Evolutionary conservation across 2,329 filamentous ascomycete genomes (phyloP), one percentile per base, ranked within the genome.

Genomic region (Penicillium sclerotigenum): DNA sequence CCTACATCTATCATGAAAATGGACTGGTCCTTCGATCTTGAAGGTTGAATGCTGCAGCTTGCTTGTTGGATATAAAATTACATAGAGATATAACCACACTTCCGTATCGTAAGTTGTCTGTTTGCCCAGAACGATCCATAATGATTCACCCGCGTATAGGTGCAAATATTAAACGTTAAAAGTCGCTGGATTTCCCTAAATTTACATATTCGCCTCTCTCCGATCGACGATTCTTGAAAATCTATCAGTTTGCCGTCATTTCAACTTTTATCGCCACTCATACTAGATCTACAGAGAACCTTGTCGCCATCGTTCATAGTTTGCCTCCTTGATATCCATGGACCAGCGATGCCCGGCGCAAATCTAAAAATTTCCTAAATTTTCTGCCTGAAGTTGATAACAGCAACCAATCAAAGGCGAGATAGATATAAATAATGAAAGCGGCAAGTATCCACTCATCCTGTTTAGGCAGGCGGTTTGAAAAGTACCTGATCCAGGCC

Each of bases 281-380:
- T 11, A 5, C 4, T 16, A 4, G 16, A 9, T 24, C 22, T 13
- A 49, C n/a, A 24, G 18, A 42, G 26, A 51, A 9, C n/a, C 26
- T 47, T n/a, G 31, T 46, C 22, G 45, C 45, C 47, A 40, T 49
- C 18, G 20, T 18, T 18, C 20, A n/a, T 11, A 16, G 16, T 53
- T 55, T 52, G 53, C 53, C 53, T 14, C 40, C 47, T 34, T 43
- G 31, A 11, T 14, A 33, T 47, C 50, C 50, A 53, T 47, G 50
- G 50, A 18, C 40, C 24, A 16, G 13, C n/a, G 9, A 52, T 52
- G 13, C 47, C 18, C 28, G 24, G 40, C 31, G 40, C 33, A 31
- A 42, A 50, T 50, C 34, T 16, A 22, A 51, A 33, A 34, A n/a
- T 31, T 48, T 31, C 22, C 43, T 14, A 33, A 33, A 31, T 11